Base-by-base conservation (phyloP, 352 stramenopile genomes). In the Pythium rhizo-oryzae region DNA sequence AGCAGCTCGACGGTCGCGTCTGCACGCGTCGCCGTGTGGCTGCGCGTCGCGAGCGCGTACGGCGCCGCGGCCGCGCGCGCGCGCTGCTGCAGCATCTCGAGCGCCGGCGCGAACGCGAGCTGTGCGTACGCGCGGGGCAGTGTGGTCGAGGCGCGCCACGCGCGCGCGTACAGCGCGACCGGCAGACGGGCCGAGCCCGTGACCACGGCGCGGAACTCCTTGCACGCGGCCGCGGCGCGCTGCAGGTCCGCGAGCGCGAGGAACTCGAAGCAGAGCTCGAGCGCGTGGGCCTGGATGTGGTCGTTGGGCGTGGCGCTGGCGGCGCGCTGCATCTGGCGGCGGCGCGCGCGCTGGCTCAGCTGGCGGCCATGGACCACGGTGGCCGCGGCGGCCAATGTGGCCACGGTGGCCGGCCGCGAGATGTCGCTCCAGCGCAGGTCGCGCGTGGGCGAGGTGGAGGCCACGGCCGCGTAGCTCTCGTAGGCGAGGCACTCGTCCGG, bases 211-310 rank as follows among this genome's bases (percentile, higher is more conserved):
- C 77, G 75, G 69, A 92, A 93, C 49, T 80, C 78, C n/a, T 66
- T 56, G 59, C 84, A 93, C 64, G 89, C 80, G 8, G 74, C 65
- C 6, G 73, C 69, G 2, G 78, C 79, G 11, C 30, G 59, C 57
- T 80, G 72, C 5, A 95, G 67, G 44, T 89, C 81, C 24, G 72
- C 53, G 30, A 90, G 65, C 28, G 75, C 76, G 18, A 94, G 73
- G 44, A 96, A 94, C 68, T 89, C 85, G 24, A 94, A 89, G 65
- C 82, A 91, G 37, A 93, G 65, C 61, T 92, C 83, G 11, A 91
- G 76, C 11, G 80, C 82, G 25, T 86, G 71, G 24, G 82, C 64
- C 56, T 82, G 80, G 11, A 90, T 35, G 30, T 72, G 65, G 39
- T 76, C 76, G 50, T 69, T 71, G 16, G 43, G 65, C 59, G 63